phyloP scores from a whole-genome alignment of 1,284 basidiomycete genomes.

The Pseudomicrostroma phylloplanum region DNA sequence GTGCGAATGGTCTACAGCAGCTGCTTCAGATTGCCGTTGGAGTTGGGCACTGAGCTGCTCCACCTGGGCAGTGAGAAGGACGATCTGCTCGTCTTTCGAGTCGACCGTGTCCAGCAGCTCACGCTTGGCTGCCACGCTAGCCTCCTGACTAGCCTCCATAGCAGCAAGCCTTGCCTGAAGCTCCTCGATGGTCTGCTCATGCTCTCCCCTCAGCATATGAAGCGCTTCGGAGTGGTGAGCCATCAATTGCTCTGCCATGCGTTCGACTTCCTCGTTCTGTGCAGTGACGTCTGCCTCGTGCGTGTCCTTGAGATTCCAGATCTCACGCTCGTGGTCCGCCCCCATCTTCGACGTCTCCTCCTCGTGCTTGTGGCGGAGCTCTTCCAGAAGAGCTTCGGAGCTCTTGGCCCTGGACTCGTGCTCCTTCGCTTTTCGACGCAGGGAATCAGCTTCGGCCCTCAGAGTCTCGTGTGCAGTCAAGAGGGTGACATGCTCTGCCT shows the following conservation, averaged over 20 bases:
- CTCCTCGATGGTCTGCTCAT: conserved; percentile 9
- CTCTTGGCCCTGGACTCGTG: conserved; percentile 12
- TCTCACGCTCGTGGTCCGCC: conserved; percentile 6
- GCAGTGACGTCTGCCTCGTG: conserved; percentile 8
- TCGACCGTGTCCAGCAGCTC: conserved; percentile 7
- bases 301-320: conserved; percentile 12
- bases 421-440: conserved; percentile 9
- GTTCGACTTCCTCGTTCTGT: conserved; percentile 1
- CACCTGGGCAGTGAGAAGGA: too few relatives aligned
- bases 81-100: conserved; percentile 6
- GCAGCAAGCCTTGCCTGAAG: conserved; percentile 8
- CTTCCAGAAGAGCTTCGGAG: conserved; percentile 6
- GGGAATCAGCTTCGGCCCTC: background rate
- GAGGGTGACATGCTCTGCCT: conserved; percentile 15
- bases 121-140: conserved; percentile 3
- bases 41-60: too few relatives aligned
- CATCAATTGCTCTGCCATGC: conserved; percentile 4
- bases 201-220: background rate
- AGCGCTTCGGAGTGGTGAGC: conserved; percentile 8
- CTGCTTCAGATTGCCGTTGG: too few relatives aligned
- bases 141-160: conserved; percentile 9
- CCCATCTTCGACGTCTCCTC: conserved; percentile 1
- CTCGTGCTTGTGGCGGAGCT: conserved; percentile 3
- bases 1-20: too few relatives aligned
- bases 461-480: conserved; percentile 1